Conservation (phyloP, 2,329 filamentous ascomycete species). For the Hymenoscyphus salicellus region DNA sequence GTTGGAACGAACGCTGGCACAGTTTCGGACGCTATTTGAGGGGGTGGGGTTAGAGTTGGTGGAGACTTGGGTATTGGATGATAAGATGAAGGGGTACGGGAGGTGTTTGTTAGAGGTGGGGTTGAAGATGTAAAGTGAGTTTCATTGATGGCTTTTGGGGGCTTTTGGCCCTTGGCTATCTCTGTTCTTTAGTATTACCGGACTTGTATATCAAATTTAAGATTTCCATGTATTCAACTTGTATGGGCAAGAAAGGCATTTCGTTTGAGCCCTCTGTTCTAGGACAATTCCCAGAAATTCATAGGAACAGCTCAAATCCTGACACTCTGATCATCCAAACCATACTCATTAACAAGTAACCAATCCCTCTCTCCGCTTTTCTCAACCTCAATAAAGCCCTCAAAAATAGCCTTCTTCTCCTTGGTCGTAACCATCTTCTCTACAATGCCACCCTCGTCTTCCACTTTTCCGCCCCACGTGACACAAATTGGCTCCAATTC, state of each 20-base stretch:
- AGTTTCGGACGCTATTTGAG: conserved; percentile 38
- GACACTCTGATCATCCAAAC: background rate
- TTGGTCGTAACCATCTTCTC: background rate
- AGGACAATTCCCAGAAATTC: too few relatives aligned
- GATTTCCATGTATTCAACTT: too few relatives aligned
- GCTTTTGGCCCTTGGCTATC: too few relatives aligned
- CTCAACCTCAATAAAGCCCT: background rate
- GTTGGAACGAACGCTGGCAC: conserved; percentile 39
- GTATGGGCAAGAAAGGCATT: too few relatives aligned
- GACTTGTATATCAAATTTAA: too few relatives aligned
- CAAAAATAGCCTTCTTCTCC: background rate
- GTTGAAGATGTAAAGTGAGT: too few relatives aligned
- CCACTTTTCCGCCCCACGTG: background rate
- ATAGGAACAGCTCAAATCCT: background rate
- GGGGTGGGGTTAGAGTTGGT: conserved; percentile 8
- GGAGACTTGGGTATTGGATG: too few relatives aligned
- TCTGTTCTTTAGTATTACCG: too few relatives aligned
- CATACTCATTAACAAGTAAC: background rate
- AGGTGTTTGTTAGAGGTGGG: too few relatives aligned
- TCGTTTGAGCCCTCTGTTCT: too few relatives aligned
- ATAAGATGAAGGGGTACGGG: too few relatives aligned
- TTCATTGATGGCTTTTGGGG: too few relatives aligned
- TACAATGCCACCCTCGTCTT: background rate
- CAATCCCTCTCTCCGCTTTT: background rate
- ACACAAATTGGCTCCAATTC: background rate